phyloP scores from a whole-genome alignment of 192 early-diverging fungal genomes.

The Lobulomyces angularis region DNA sequence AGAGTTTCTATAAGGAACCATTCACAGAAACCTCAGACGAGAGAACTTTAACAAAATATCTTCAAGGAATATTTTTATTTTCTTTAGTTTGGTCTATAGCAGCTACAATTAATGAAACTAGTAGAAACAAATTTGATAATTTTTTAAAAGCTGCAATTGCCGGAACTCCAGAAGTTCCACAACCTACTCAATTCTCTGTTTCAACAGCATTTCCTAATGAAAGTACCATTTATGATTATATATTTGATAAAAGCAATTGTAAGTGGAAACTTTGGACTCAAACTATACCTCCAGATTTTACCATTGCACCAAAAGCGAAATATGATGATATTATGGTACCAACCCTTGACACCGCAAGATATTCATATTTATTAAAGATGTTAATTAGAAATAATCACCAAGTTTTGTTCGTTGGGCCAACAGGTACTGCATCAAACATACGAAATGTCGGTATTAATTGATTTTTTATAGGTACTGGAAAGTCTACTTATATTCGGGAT shows the following conservation, averaged over 20 bases:
- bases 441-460: too few species aligned
- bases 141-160: conserved; percentile 14
- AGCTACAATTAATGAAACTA: conserved; percentile 31
- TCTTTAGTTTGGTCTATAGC: conserved; percentile 41
- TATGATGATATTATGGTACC: conserved; percentile 48
- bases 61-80: conserved; percentile 39
- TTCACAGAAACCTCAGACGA: conserved; percentile 12
- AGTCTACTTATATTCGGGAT: conserved; percentile 48
- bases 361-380: conserved; percentile 35
- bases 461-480: too few species aligned
- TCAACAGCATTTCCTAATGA: conserved; percentile 27
- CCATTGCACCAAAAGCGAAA: conserved; percentile 40
- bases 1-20: conserved; percentile 30
- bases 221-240: conserved; percentile 36
- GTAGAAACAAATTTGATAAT: conserved; percentile 27
- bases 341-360: conserved; percentile 44
- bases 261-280: conserved; percentile 36
- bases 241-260: conserved; percentile 29
- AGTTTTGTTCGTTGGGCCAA: conserved; percentile 44
- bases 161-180: conserved; percentile 7
- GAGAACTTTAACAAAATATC: conserved; percentile 9
- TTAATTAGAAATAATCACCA: conserved; percentile 34
- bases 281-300: conserved; percentile 26
- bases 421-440: too few species aligned
- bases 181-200: conserved; percentile 20